Evolutionary conservation across 306 rosid species (phyloP).

Genomic region (Luffa aegyptiaca): DNA sequence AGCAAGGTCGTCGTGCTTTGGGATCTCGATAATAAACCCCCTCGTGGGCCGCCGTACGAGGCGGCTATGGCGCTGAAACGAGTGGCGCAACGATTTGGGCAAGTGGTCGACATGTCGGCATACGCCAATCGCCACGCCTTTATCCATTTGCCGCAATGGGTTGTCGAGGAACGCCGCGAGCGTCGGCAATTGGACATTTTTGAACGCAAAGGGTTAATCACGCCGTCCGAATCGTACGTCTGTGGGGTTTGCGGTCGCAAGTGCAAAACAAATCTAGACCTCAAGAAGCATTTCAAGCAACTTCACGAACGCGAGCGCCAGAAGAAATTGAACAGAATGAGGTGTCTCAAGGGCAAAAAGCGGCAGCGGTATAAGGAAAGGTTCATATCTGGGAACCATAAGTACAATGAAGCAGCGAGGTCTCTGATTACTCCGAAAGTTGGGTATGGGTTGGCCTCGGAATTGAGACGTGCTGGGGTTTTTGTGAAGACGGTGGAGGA

Average conservation of each 20-base stretch:
- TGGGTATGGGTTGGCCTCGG: constrained; percentile 71
- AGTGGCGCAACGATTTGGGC: constrained; percentile 46
- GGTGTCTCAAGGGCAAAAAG: constrained; percentile 47
- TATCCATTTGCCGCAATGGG: constrained; percentile 69
- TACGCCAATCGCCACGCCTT: constrained; percentile 84
- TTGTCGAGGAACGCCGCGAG: constrained; percentile 43
- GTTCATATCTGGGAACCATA: constrained; percentile 39
- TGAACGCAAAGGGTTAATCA: constrained; percentile 48
- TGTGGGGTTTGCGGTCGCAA: constrained; percentile 65
- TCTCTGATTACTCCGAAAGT: constrained; percentile 36
- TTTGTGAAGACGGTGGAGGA: constrained; percentile 75
- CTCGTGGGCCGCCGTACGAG: constrained; percentile 69
- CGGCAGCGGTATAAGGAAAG: constrained; percentile 55
- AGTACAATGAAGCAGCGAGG: constrained; percentile 62
- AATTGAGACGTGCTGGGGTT: constrained; percentile 77
- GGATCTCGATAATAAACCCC: constrained; percentile 98
- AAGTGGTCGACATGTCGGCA: constrained; percentile 61
- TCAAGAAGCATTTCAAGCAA: constrained; percentile 60
- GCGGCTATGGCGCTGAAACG: constrained; percentile 61
- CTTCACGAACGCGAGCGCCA: constrained; percentile 64
- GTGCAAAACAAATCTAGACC: constrained; percentile 48
- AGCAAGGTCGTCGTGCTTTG: constrained; percentile 63
- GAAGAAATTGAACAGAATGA: constrained; percentile 52
- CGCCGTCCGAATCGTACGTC: constrained; percentile 39
- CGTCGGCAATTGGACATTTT: constrained; percentile 40